These are phyloP conservation scores for Trichosporon asahii DNA, from an alignment of 1,284 basidiomycete species.

Conservation along the genomic window DNA sequence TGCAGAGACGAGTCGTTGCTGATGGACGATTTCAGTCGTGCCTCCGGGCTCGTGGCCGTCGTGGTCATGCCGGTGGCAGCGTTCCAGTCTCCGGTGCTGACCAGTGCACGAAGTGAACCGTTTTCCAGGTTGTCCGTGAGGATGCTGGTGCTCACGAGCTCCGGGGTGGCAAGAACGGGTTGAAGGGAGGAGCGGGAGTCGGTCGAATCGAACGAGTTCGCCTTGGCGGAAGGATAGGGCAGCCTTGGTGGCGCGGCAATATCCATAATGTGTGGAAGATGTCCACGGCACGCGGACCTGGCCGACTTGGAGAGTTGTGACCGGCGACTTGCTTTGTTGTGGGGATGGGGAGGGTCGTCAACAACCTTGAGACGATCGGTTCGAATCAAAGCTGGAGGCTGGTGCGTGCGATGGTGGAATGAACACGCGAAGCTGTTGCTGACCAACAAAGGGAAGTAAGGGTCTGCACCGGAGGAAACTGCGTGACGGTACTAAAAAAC, in stretches of 20 bases:
- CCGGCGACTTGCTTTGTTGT: neutral
- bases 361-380: neutral
- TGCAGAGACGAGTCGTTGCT: constrained; percentile 13
- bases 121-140: constrained; percentile 5
- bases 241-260: neutral
- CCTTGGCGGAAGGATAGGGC: neutral
- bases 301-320: neutral
- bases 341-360: neutral
- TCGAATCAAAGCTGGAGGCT: constrained; percentile 7
- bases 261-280: neutral
- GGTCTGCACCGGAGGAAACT: neutral
- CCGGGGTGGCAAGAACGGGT: constrained; percentile 12
- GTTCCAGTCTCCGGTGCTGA: constrained; percentile 5
- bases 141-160: neutral
- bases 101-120: neutral
- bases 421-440: neutral
- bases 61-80: constrained; percentile 7
- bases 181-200: constrained; percentile 13
- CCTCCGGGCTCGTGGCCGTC: neutral
- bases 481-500: neutral
- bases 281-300: neutral
- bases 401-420: neutral
- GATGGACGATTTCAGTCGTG: constrained; percentile 8
- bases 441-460: neutral
- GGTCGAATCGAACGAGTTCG: constrained; percentile 7